These are phyloP conservation scores for Coccomyxa sp. DNA, from an alignment of 139 green algal genomes.

Conservation along the genomic window DNA sequence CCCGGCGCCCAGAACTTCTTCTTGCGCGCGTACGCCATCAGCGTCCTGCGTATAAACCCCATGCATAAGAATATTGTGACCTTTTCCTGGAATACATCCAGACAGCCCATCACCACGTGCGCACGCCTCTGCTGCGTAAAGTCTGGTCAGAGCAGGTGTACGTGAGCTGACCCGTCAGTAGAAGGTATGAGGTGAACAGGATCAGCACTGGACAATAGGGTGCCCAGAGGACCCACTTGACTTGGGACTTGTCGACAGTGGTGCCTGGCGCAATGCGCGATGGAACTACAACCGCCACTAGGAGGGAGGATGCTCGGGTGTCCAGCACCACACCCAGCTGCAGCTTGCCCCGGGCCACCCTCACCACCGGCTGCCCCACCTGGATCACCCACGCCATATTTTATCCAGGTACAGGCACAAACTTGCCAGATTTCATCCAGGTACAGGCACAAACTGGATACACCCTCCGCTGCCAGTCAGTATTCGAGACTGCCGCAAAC, in stretches of 20 bases:
- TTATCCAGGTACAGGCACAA: too few relatives aligned
- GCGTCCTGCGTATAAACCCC: conserved; percentile 22
- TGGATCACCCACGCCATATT: not conserved
- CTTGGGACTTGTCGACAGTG: not conserved
- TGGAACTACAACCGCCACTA: conserved; percentile 14
- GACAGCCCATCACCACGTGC: too few relatives aligned
- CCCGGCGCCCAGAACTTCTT: conserved; percentile 21
- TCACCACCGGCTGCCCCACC: conserved; percentile 30
- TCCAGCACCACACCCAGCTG: conserved; percentile 36
- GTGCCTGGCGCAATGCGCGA: not conserved
- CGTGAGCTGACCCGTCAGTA: too few relatives aligned
- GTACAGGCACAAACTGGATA: too few relatives aligned
- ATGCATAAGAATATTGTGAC: too few relatives aligned
- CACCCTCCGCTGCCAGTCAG: too few relatives aligned
- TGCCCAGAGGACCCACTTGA: not conserved
- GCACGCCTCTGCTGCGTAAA: too few relatives aligned
- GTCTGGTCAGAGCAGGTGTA: too few relatives aligned
- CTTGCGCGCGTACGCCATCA: conserved; percentile 24
- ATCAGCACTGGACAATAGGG: not conserved
- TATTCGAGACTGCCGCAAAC: too few relatives aligned
- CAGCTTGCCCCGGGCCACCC: conserved; percentile 22
- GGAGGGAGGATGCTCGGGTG: not conserved
- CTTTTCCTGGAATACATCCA: too few relatives aligned
- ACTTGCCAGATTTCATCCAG: too few relatives aligned
- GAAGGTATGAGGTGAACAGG: too few relatives aligned